These are phyloP conservation scores for Diddensiella caesifluorescens DNA, from an alignment of 805 yeast genomes.

Conservation along the genomic window DNA sequence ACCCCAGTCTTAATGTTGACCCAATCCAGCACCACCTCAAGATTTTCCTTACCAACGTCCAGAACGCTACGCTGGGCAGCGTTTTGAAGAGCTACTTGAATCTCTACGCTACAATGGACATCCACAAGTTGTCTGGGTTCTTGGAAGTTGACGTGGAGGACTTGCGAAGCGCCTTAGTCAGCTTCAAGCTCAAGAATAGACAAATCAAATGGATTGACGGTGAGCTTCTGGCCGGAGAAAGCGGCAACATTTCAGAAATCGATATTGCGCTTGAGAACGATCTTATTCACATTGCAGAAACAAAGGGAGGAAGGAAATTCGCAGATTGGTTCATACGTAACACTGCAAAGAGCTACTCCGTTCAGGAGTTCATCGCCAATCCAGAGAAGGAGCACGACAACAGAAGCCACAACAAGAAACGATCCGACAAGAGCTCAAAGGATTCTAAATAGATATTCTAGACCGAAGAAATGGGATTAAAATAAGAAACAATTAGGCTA, in stretches of 20 bases:
- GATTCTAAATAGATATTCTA: too few species aligned
- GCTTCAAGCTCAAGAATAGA: slow-evolving; percentile 42
- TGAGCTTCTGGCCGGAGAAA: slow-evolving; percentile 39
- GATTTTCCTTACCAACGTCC: slow-evolving; percentile 40
- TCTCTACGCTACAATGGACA: slow-evolving; percentile 43
- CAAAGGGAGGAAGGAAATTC: slow-evolving; percentile 41
- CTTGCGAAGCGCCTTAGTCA: slow-evolving; percentile 36
- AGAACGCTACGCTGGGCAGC: slow-evolving; percentile 36
- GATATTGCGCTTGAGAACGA: slow-evolving; percentile 41
- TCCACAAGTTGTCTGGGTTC: slow-evolving; percentile 38
- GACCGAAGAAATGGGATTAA: not conserved
- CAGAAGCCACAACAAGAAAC: slow-evolving; percentile 5
- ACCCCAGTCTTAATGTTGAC: slow-evolving; percentile 32
- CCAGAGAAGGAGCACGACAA: slow-evolving; percentile 20
- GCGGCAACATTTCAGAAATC: slow-evolving; percentile 39
- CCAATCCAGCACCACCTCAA: slow-evolving; percentile 41
- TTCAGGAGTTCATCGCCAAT: slow-evolving; percentile 38
- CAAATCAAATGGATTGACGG: slow-evolving; percentile 43
- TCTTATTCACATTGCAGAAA: slow-evolving; percentile 41
- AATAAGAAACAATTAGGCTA: not conserved
- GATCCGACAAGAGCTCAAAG: slow-evolving; percentile 10
- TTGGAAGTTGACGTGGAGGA: slow-evolving; percentile 35
- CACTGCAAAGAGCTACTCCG: slow-evolving; percentile 41
- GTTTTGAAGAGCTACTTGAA: slow-evolving; percentile 42
- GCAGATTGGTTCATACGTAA: slow-evolving; percentile 49